These are phyloP conservation scores for Neovahlkampfia damariscottae DNA, from an alignment of 78 protist species.

Conservation along the genomic window DNA sequence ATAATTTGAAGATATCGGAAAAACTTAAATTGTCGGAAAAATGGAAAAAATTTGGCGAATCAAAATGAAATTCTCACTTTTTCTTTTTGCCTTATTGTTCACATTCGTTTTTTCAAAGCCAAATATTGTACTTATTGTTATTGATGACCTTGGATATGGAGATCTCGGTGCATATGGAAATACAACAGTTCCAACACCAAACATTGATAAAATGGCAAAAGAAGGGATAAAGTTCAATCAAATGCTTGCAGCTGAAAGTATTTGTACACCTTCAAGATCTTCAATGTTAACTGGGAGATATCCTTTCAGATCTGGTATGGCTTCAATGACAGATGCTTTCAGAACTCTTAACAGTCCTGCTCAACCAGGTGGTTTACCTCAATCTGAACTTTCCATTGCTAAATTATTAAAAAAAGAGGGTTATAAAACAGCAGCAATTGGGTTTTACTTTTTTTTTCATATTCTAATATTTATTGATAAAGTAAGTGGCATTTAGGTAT, in stretches of 20 bases:
- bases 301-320: slow-evolving; percentile 7
- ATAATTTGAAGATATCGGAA: too few species aligned
- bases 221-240: slow-evolving; percentile 16
- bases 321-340: neutral
- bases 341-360: neutral
- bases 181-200: slow-evolving; percentile 14
- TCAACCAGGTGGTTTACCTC: neutral
- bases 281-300: slow-evolving; percentile 13
- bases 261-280: slow-evolving; percentile 21
- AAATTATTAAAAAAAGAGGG: neutral
- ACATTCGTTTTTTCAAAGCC: neutral
- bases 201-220: slow-evolving; percentile 9
- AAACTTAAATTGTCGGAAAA: too few species aligned
- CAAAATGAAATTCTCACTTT: too few species aligned
- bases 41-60: too few species aligned
- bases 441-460: neutral
- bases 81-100: too few species aligned
- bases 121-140: neutral
- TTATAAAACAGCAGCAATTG: neutral
- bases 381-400: neutral
- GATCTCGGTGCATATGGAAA: slow-evolving; percentile 22
- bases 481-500: slow-evolving; percentile 30
- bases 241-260: slow-evolving; percentile 9
- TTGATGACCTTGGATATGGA: slow-evolving; percentile 21
- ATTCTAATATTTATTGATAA: neutral